Evolutionary conservation across 2,329 filamentous ascomycete genomes (phyloP).

Genomic region (Beauveria caledonica): DNA sequence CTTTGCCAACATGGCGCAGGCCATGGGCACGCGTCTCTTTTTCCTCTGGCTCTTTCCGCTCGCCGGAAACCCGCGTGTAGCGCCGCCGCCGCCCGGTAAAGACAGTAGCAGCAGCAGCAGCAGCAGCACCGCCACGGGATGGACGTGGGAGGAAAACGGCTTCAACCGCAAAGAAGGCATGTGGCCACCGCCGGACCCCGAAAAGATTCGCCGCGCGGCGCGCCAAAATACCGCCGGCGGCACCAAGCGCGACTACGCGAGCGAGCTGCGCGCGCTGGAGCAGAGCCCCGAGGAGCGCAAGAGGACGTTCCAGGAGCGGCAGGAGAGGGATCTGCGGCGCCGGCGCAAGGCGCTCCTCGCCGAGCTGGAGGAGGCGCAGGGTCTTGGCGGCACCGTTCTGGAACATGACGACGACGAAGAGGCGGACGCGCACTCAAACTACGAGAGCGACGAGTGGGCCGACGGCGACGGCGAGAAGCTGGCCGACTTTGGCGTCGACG

Average conservation of each 20-base stretch:
- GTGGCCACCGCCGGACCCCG: constrained; percentile 58
- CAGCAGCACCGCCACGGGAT: constrained; percentile 26
- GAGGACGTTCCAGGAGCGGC: constrained; percentile 41
- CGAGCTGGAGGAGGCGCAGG: constrained; percentile 47
- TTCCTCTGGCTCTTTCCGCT: constrained; percentile 65
- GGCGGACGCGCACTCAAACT: constrained; percentile 58
- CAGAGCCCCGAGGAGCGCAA: constrained; percentile 36
- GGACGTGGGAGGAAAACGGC: constrained; percentile 66
- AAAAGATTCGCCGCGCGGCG: constrained; percentile 42
- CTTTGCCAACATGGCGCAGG: constrained; percentile 63
- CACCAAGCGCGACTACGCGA: constrained; percentile 26
- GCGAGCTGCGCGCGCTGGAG: constrained; percentile 27
- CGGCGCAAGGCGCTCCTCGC: constrained; percentile 34
- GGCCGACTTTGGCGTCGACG: constrained; percentile 72
- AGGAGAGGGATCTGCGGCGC: constrained; percentile 35
- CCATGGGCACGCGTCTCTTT: constrained; percentile 62
- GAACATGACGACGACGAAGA: constrained; percentile 28
- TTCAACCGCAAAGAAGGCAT: constrained; percentile 57
- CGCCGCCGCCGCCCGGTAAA: constrained; percentile 29
- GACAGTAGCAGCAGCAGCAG: neutral
- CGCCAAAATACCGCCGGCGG: constrained; percentile 30
- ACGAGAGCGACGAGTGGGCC: constrained; percentile 68
- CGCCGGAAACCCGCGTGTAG: constrained; percentile 39
- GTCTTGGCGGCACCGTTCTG: constrained; percentile 49
- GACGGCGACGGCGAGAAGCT: constrained; percentile 69